These are phyloP conservation scores for Lachancea meyersii DNA, from an alignment of 805 yeast genomes.

Conservation along the genomic window DNA sequence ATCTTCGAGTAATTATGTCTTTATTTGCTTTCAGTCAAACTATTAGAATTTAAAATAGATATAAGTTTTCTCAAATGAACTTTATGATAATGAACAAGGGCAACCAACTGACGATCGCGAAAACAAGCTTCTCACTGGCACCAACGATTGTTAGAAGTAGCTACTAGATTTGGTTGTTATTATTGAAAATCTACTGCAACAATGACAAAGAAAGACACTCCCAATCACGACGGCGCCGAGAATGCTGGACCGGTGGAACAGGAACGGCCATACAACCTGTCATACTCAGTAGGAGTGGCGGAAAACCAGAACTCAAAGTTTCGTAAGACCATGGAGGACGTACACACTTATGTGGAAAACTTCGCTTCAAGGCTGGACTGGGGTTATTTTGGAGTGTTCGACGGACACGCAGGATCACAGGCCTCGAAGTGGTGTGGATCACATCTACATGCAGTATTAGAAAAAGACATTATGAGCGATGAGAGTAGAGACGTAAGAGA, in stretches of 20 bases:
- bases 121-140: not conserved
- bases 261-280: conserved; percentile 37
- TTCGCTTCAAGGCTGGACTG: conserved; percentile 86
- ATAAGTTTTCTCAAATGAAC: no score
- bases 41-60: no score
- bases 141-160: not conserved
- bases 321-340: conserved; percentile 91
- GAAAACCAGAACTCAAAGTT: conserved; percentile 78
- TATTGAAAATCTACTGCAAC: not conserved
- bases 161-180: no score
- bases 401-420: conserved; percentile 94
- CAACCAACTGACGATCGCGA: no score
- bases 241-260: not conserved
- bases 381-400: conserved; percentile 94
- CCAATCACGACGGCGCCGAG: not conserved
- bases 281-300: conserved; percentile 85
- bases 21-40: no score
- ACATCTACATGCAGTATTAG: conserved; percentile 65
- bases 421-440: conserved; percentile 95
- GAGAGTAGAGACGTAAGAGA: conserved; percentile 54
- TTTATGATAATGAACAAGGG: no score
- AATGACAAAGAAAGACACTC: conserved; percentile 5
- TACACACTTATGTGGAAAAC: conserved; percentile 86
- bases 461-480: conserved; percentile 46
- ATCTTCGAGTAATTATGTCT: no score